Evolutionary conservation across 495 filamentous ascomycete species (phyloP).

Genomic region (Lepraria neglecta): DNA sequence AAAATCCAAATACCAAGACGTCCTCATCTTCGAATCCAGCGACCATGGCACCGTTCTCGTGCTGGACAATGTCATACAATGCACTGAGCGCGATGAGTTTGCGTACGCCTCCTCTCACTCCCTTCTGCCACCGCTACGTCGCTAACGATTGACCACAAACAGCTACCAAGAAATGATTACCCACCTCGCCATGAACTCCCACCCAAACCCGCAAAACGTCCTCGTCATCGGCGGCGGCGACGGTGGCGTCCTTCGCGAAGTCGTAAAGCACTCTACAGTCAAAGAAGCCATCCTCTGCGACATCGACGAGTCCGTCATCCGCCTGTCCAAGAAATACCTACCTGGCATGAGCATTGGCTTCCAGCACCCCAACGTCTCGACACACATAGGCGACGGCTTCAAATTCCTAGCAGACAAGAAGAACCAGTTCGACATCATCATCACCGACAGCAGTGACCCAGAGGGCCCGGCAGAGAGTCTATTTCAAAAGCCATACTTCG

Average conservation of each 20-base stretch:
- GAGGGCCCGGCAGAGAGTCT: slow-evolving; percentile 92
- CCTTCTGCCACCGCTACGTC: neutral
- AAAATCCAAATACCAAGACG: slow-evolving; percentile 98
- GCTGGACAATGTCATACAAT: slow-evolving; percentile 97
- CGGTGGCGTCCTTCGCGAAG: slow-evolving; percentile 92
- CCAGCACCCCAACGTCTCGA: slow-evolving; percentile 84
- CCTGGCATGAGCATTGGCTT: slow-evolving; percentile 90
- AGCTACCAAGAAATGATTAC: slow-evolving; percentile 99
- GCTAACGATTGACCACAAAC: slow-evolving; percentile 10
- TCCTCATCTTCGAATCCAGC: slow-evolving; percentile 94
- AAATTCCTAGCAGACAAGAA: slow-evolving; percentile 89
- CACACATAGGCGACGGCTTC: slow-evolving; percentile 94
- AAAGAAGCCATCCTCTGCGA: slow-evolving; percentile 95
- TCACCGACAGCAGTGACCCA: slow-evolving; percentile 96
- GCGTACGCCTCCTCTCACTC: slow-evolving; percentile 44
- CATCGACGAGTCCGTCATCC: slow-evolving; percentile 99
- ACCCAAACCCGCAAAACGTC: slow-evolving; percentile 95
- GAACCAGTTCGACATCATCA: slow-evolving; percentile 98
- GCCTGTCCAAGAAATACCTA: slow-evolving; percentile 96
- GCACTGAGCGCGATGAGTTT: slow-evolving; percentile 97
- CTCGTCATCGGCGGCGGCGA: slow-evolving; percentile 97
- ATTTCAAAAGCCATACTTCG: slow-evolving; percentile 98
- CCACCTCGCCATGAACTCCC: slow-evolving; percentile 95
- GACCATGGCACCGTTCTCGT: slow-evolving; percentile 97
- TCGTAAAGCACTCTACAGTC: slow-evolving; percentile 92